These are phyloP conservation scores for Calonectria leucothoes DNA, from an alignment of 2,329 filamentous ascomycete genomes.

Conservation along the genomic window DNA sequence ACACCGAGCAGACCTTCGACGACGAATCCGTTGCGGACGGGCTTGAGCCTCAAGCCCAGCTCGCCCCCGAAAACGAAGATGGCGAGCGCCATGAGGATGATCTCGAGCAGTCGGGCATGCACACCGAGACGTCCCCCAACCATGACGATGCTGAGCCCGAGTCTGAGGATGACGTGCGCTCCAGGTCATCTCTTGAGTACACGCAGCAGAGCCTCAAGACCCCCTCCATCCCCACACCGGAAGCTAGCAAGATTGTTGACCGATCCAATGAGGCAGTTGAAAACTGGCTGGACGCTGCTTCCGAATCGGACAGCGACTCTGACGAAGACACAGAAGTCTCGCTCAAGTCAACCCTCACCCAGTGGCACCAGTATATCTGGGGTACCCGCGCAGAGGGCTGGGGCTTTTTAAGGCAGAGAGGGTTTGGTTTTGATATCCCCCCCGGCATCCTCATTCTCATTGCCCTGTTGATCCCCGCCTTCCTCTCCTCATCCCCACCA, in stretches of 20 bases:
- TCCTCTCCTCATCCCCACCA: conserved; percentile 44
- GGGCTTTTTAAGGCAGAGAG: conserved; percentile 30
- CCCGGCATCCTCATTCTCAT: conserved; percentile 39
- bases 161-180: conserved; percentile 54
- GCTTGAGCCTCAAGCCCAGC: conserved; percentile 31
- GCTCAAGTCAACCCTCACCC: conserved; percentile 26
- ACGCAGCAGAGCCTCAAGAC: conserved; percentile 60
- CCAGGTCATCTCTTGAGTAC: conserved; percentile 58
- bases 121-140: neutral
- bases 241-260: conserved; percentile 45
- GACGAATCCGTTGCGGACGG: conserved; percentile 54
- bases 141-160: conserved; percentile 50
- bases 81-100: conserved; percentile 21
- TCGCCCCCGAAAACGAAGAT: conserved; percentile 16
- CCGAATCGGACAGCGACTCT: conserved; percentile 20
- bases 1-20: conserved; percentile 60
- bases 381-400: conserved; percentile 15
- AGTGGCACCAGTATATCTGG: conserved; percentile 30
- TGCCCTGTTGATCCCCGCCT: conserved; percentile 36
- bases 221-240: conserved; percentile 54
- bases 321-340: conserved; percentile 17
- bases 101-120: conserved; percentile 16
- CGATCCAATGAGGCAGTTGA: conserved; percentile 17
- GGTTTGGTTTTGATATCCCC: conserved; percentile 33
- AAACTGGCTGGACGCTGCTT: conserved; percentile 5